Base-by-base conservation (phyloP, 192 early-diverging fungal species). In the Hyaloraphidium curvatum region DNA sequence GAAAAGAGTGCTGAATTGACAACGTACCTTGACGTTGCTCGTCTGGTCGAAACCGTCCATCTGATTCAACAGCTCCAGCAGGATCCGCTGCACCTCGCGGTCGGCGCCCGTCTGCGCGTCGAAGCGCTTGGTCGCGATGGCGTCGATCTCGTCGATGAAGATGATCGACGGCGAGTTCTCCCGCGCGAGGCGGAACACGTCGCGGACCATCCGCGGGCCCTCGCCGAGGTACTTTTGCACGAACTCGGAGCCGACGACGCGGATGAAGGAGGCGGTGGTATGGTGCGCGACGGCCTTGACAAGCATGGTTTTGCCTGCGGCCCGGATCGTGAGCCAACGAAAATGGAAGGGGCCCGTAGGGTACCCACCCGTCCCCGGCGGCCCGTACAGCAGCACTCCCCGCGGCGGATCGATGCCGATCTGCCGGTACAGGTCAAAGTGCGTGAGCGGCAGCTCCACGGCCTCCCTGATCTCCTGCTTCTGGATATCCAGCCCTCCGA, bases 41-140 rank as follows among this genome's bases (percentile, higher is more conserved):
- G 89, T 87, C 62, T 91, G 89, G 62, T 98, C 95, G 61, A 98
- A 98, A 27, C 95, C 95, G 65, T 98, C 95, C 82, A 98, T 89
- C 67, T 98, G 95, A 71, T 94, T 98, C 57, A 98, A 69, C 51
- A 98, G 75, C 68, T 98, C 91, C 3, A 98, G 71, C 30, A 98
- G 70, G 59, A 93, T 94, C 68, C 94, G 82, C 65, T 98, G 94
- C 28, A 98, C 91, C 74, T 98, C 94, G 52, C 94, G 83, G 68
- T 98, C 94, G 0, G 90, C 94, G 39, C 94, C 94, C 7, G 91
- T 94, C 61, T 92, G 89, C 3, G 95, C 89, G 66, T 98, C 95
- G 56, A 90, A 97, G 60, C 89, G 83, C 63, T 98, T 98, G 22
- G 90, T 94, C 16, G 89, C 95, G 63, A 98, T 87, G 23, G 95